phyloP scores from a whole-genome alignment of 2,329 filamentous ascomycete genomes.

The Coleophoma eucalyptorum region DNA sequence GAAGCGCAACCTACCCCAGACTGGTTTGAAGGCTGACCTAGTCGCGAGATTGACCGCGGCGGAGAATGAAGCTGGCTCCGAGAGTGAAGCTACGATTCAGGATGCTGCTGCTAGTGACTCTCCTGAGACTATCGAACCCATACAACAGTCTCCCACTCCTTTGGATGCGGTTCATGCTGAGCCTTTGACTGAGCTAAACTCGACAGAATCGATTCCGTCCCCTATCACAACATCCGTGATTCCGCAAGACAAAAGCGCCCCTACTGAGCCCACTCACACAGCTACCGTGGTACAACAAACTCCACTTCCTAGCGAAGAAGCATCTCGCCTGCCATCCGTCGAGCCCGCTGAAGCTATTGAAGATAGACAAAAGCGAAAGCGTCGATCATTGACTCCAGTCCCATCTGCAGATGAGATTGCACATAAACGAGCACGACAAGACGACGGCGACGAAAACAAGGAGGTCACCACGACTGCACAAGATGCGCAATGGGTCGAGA shows the following conservation, averaged over 20 bases:
- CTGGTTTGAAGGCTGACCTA: conserved; percentile 69
- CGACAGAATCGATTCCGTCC: neutral
- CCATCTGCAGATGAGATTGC: conserved; percentile 48
- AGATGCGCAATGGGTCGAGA: conserved; percentile 18
- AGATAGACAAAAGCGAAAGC: conserved; percentile 62
- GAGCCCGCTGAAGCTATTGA: conserved; percentile 34
- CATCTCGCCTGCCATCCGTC: conserved; percentile 15
- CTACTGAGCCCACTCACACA: neutral
- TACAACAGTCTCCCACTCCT: conserved; percentile 4
- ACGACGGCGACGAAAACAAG: conserved; percentile 26
- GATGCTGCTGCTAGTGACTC: conserved; percentile 17
- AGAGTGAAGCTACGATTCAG: conserved; percentile 25
- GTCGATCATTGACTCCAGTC: conserved; percentile 59
- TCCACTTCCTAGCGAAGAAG: conserved; percentile 7
- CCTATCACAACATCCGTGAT: neutral
- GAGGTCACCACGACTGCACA: conserved; percentile 9
- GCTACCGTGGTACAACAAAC: conserved; percentile 16
- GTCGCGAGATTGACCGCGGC: conserved; percentile 56
- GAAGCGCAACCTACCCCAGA: conserved; percentile 62
- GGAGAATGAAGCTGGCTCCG: conserved; percentile 30
- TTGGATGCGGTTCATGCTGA: conserved; percentile 3
- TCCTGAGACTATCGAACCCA: conserved; percentile 17
- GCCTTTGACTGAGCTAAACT: conserved; percentile 1
- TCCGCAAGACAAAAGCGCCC: neutral
- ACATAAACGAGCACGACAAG: conserved; percentile 51